Conservation (phyloP, 306 rosid species). For the Casuarina glauca region DNA sequence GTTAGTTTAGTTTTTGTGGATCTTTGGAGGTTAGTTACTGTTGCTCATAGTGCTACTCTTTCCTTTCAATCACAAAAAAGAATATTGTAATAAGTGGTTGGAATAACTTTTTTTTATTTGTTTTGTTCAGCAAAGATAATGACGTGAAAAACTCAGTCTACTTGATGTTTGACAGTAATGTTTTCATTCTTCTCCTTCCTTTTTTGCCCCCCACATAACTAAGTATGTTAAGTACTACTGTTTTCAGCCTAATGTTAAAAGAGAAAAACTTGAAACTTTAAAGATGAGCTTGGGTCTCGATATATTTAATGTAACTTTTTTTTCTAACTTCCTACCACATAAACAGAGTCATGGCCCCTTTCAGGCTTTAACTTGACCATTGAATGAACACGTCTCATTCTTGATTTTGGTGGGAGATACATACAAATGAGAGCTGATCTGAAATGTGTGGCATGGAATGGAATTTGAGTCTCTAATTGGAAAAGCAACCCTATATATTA, state of each 20-base stretch:
- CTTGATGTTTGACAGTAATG: not conserved
- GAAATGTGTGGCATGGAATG: not conserved
- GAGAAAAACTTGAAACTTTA: not conserved
- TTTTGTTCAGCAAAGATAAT: too few relatives aligned
- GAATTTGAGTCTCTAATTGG: not conserved
- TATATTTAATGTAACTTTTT: not conserved
- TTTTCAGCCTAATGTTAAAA: not conserved
- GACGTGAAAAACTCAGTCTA: not conserved
- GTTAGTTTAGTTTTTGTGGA: not conserved
- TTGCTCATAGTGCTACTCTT: not conserved
- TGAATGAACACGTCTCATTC: too few relatives aligned
- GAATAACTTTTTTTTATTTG: too few relatives aligned
- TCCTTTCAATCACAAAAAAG: not conserved
- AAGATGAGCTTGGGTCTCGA: not conserved
- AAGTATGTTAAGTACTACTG: not conserved
- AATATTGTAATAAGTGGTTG: too few relatives aligned
- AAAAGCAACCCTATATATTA: too few relatives aligned
- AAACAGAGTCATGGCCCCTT: not conserved
- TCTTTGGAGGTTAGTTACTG: not conserved
- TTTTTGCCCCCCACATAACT: not conserved
- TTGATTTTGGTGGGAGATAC: too few relatives aligned
- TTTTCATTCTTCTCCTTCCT: not conserved
- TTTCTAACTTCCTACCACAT: not conserved
- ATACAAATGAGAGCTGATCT: too few relatives aligned
- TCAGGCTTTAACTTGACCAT: not conserved